Conservation (phyloP, 495 filamentous ascomycete genomes). For the Pyrenula massariospora region DNA sequence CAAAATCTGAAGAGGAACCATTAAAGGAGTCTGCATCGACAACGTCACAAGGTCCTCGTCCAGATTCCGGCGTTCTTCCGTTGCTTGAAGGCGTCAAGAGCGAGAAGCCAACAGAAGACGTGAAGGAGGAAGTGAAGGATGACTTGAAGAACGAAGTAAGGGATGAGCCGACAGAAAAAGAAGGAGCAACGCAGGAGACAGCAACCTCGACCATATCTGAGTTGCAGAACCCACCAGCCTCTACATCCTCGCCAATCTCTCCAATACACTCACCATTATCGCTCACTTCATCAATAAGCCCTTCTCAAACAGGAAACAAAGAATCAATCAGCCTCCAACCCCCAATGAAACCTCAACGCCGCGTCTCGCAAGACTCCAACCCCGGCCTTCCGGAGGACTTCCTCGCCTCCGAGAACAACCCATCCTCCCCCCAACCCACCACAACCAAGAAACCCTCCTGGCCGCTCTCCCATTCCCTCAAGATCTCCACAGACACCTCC, state of each 20-base stretch:
- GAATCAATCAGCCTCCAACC: neutral
- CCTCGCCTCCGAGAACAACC: neutral
- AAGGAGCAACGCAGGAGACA: neutral
- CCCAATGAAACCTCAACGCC: neutral
- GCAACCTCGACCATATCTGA: neutral
- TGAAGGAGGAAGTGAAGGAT: neutral
- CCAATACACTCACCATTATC: neutral
- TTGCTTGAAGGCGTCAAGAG: neutral
- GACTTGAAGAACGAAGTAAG: neutral
- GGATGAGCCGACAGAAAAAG: neutral
- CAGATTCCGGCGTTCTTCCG: neutral
- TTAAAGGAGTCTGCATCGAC: neutral
- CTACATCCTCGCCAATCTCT: neutral
- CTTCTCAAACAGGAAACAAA: neutral
- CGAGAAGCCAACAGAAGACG: neutral
- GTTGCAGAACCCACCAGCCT: neutral
- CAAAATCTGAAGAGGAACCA: too few relatives aligned
- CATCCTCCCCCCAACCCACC: neutral
- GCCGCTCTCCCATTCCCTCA: neutral
- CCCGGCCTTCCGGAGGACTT: neutral
- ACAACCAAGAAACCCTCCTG: neutral
- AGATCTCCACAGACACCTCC: slow-evolving; percentile 3
- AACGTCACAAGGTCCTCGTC: neutral
- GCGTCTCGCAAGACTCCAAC: neutral
- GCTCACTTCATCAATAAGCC: neutral